Percentiles rank a stretch among this genome's conserved stretches.
phyloP scores from a whole-genome alignment of 1,284 basidiomycete genomes.

The Rhodotorula glutinis region DNA sequence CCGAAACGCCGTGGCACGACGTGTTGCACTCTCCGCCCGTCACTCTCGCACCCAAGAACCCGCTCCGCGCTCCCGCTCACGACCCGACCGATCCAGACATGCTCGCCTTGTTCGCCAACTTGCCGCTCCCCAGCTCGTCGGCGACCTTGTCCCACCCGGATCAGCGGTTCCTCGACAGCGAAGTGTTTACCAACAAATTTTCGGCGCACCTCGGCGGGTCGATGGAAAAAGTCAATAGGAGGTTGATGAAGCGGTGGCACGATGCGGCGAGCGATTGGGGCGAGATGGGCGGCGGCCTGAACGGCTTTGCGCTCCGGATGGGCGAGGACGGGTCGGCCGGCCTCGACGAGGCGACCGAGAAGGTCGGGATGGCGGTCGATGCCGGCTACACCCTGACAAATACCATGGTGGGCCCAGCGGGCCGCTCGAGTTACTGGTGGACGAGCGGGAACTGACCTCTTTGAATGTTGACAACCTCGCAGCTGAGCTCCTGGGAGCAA shows the following conservation, averaged over 20 bases:
- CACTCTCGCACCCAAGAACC: slow-evolving; percentile 86
- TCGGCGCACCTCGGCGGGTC: slow-evolving; percentile 82
- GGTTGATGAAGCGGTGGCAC: slow-evolving; percentile 88
- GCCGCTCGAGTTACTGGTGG: too few relatives aligned
- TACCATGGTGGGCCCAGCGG: slow-evolving; percentile 61
- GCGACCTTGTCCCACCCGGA: slow-evolving; percentile 79
- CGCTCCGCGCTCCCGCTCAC: slow-evolving; percentile 89
- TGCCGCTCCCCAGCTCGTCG: slow-evolving; percentile 73
- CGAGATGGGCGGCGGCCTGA: slow-evolving; percentile 90
- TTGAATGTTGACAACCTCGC: background rate
- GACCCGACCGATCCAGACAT: slow-evolving; percentile 79
- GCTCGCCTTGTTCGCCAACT: slow-evolving; percentile 70
- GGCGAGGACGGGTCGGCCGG: slow-evolving; percentile 41
- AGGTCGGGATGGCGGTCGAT: slow-evolving; percentile 92
- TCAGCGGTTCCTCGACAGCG: slow-evolving; percentile 91
- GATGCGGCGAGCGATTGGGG: slow-evolving; percentile 87
- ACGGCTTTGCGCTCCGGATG: slow-evolving; percentile 91
- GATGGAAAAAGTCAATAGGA: slow-evolving; percentile 93
- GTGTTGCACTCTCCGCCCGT: slow-evolving; percentile 88
- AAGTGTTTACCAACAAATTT: slow-evolving; percentile 95
- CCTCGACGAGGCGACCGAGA: slow-evolving; percentile 77
- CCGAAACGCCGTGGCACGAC: slow-evolving; percentile 93
- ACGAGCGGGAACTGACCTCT: background rate
- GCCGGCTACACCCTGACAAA: slow-evolving; percentile 89
- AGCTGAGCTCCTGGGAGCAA: slow-evolving; percentile 88